Evolutionary conservation across 805 yeast species (phyloP), one percentile per base, ranked within the genome.

Genomic region (Suhomyces kilbournensis): DNA sequence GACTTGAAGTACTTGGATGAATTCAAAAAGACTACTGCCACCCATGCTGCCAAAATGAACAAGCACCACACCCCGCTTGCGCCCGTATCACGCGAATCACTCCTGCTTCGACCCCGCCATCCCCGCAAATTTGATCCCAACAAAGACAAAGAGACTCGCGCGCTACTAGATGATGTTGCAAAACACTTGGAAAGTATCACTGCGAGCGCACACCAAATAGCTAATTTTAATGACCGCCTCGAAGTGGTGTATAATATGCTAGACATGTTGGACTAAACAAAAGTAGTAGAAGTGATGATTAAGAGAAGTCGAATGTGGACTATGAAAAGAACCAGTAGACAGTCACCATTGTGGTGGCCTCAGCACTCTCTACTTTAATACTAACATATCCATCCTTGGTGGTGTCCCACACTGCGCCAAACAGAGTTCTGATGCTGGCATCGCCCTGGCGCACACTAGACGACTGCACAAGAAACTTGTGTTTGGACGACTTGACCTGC

Each of bases 401-500:
- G 7, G 70, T 61, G 55, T 83, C 83, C 88, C 88, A 84, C 4
- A 77, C 68, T 0, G 85, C 78, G 9, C 85, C 86, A 46, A 81
- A 69, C 4, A 72, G 65, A 8, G 77, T 68, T 2, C 66, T 56
- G 17, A 77, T 56, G 9, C 46, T 46, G 42, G 67, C 51, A 19
- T 67, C 61, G 1, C 57, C 56, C 10, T 56, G 52, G 9, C 59
- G 60, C 4, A 83, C 53, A 2, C 59, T 57, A 19, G 82, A 76
- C 2, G 75, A 61, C 44, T 75, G 78, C 12, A 81, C 76, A 42
- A 84, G 60, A 64, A 81, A 84, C 64, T 84, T 85, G 64, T 79
- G 83, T 49, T 75, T 75, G 5, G 85, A 77, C 3, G 87, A 81
- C 55, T 73, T 76, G 46, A 58, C 58, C 26, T 72, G 66, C 42